Percentiles rank a stretch among this genome's conserved stretches.
Conservation (phyloP, 139 green algal genomes). For the Microglena sp. region DNA sequence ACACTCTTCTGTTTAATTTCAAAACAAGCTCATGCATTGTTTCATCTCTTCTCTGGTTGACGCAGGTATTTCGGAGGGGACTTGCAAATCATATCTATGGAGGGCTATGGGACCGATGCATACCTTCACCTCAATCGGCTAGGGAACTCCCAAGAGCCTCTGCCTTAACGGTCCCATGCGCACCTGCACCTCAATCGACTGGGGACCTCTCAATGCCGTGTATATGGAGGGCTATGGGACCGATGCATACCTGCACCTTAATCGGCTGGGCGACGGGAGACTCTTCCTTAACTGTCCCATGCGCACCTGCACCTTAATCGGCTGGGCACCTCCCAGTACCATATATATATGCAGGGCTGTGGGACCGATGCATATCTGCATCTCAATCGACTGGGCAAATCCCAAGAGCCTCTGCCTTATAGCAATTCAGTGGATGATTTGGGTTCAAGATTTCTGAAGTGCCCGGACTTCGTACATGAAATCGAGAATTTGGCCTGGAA, state of each 20-base stretch:
- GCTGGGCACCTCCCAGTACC: conserved; percentile 85
- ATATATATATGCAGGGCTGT: conserved; percentile 92
- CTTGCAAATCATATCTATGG: conserved; percentile 91
- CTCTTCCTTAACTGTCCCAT: too few relatives aligned
- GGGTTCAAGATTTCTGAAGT: too few relatives aligned
- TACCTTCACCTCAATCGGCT: conserved; percentile 95
- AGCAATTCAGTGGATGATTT: conserved; percentile 94
- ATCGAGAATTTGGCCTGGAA: too few relatives aligned
- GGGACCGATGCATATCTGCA: too few relatives aligned
- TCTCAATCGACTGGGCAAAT: conserved; percentile 78
- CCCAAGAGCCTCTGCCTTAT: conserved; percentile 86
- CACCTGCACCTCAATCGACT: too few relatives aligned
- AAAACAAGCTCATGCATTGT: background rate
- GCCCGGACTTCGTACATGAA: too few relatives aligned
- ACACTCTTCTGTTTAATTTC: background rate
- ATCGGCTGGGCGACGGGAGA: conserved; percentile 88
- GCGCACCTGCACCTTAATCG: too few relatives aligned
- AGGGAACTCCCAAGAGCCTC: conserved; percentile 83
- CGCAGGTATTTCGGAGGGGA: conserved; percentile 94
- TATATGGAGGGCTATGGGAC: conserved; percentile 97
- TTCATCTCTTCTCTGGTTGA: background rate
- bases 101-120: conserved; percentile 87
- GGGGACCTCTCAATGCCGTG: conserved; percentile 79
- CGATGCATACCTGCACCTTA: conserved; percentile 96
- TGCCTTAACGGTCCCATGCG: too few relatives aligned